phyloP scores from a whole-genome alignment of 176 grass and related monocot genomes.

The Phragmites australis region DNA sequence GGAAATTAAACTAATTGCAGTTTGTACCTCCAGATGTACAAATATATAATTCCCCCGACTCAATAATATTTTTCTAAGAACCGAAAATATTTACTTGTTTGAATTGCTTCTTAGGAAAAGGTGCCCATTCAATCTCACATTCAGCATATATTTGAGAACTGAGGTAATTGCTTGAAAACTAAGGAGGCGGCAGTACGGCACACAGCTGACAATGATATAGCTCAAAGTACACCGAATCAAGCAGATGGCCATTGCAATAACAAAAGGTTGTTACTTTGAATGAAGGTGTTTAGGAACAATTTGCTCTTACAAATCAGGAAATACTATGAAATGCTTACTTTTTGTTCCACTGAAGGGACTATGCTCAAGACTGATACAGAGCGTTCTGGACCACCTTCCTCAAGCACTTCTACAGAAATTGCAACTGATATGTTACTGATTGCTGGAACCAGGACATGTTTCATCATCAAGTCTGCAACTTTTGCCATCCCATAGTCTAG shows the following conservation, averaged over 20 bases:
- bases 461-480: slow-evolving; percentile 72
- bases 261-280: not conserved
- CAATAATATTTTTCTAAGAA: slow-evolving; percentile 1
- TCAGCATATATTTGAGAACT: not conserved
- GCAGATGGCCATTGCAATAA: not conserved
- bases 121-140: not conserved
- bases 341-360: slow-evolving; percentile 46
- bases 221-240: not conserved
- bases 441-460: slow-evolving; percentile 68
- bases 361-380: slow-evolving; percentile 49
- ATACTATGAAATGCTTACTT: slow-evolving; percentile 50
- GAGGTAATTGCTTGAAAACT: slow-evolving; percentile 4
- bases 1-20: not conserved
- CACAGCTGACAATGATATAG: slow-evolving; percentile 6
- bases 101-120: slow-evolving; percentile 18
- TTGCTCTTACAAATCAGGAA: slow-evolving; percentile 30
- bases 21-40: not conserved
- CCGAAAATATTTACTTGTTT: slow-evolving; percentile 16
- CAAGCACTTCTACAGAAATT: slow-evolving; percentile 54
- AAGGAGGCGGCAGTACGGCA: not conserved
- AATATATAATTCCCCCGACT: slow-evolving; percentile 14
- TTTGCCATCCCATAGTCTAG: slow-evolving; percentile 90
- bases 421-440: slow-evolving; percentile 54
- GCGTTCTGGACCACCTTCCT: slow-evolving; percentile 41
- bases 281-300: slow-evolving; percentile 1